A percentile compares a stretch with the other conserved stretches of the same genome.
Evolutionary conservation across 2,329 filamentous ascomycete genomes (phyloP).

Genomic region (Parafenestella ontariensis): DNA sequence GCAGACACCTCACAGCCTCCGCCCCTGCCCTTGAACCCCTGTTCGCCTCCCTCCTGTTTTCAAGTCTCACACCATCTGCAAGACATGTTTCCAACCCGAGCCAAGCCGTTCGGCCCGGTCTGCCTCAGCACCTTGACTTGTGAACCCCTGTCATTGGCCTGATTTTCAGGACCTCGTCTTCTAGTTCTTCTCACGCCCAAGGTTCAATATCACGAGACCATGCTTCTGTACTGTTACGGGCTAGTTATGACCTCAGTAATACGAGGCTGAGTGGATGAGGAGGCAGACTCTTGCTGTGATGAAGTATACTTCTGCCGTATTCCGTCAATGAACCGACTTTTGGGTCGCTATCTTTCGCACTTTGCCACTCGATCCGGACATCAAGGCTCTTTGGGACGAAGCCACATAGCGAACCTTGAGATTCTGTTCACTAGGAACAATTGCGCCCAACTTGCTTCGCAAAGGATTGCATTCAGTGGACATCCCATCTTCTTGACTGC

Average conservation of each 20-base stretch:
- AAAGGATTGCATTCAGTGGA: neutral
- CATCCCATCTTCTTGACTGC: no score
- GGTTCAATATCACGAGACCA: conserved; percentile 14
- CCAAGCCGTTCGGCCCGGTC: conserved; percentile 18
- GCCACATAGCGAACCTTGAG: neutral
- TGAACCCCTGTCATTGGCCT: conserved; percentile 12
- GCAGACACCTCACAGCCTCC: neutral
- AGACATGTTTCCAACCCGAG: conserved; percentile 1
- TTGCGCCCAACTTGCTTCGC: neutral
- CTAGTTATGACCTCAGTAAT: conserved; percentile 11
- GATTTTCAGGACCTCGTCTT: neutral
- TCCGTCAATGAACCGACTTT: conserved; percentile 2
- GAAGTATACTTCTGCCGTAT: conserved; percentile 7
- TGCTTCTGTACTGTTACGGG: neutral
- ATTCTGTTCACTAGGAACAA: neutral
- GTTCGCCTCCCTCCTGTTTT: neutral
- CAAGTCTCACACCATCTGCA: conserved; percentile 2
- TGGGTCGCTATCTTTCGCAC: neutral
- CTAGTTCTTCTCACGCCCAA: conserved; percentile 5
- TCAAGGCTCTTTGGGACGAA: neutral
- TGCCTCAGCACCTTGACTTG: neutral
- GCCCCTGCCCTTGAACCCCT: neutral
- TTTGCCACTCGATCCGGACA: conserved; percentile 1
- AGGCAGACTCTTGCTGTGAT: conserved; percentile 1
- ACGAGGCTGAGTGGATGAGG: conserved; percentile 10